These are phyloP conservation scores for Sphaerostilbella broomeana DNA, from an alignment of 2,329 filamentous ascomycete genomes.

Conservation along the genomic window DNA sequence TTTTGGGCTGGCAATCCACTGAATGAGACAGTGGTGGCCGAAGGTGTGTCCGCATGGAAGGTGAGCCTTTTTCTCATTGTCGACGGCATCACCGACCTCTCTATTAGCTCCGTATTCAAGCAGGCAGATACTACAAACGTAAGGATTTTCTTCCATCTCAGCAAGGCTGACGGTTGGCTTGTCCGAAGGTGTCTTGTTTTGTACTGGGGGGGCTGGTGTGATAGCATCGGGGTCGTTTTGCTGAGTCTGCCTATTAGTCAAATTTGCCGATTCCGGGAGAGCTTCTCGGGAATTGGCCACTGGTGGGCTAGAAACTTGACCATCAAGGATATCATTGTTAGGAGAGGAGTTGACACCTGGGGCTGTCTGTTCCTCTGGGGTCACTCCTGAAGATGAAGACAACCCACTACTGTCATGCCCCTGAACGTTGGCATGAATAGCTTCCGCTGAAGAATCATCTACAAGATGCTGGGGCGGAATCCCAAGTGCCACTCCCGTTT, in stretches of 20 bases:
- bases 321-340: too few relatives aligned
- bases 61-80: constrained; percentile 15
- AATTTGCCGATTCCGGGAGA: too few relatives aligned
- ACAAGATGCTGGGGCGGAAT: constrained; percentile 6
- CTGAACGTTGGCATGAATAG: too few relatives aligned
- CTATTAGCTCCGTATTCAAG: background rate
- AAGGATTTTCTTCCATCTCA: background rate
- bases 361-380: too few relatives aligned
- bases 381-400: too few relatives aligned
- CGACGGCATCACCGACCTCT: background rate
- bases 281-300: too few relatives aligned
- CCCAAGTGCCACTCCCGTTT: background rate
- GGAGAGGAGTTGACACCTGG: too few relatives aligned
- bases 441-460: too few relatives aligned
- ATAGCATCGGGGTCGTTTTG: background rate
- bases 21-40: constrained; percentile 19
- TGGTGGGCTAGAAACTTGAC: too few relatives aligned
- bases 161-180: too few relatives aligned
- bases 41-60: constrained; percentile 24
- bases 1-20: constrained; percentile 1
- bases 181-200: background rate
- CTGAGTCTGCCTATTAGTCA: too few relatives aligned
- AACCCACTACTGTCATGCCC: too few relatives aligned
- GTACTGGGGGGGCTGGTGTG: background rate
- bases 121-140: background rate